Percentiles rank a stretch among this genome's conserved stretches.
phyloP scores from a whole-genome alignment of 192 early-diverging fungal genomes.

The Backusella macrospora region DNA sequence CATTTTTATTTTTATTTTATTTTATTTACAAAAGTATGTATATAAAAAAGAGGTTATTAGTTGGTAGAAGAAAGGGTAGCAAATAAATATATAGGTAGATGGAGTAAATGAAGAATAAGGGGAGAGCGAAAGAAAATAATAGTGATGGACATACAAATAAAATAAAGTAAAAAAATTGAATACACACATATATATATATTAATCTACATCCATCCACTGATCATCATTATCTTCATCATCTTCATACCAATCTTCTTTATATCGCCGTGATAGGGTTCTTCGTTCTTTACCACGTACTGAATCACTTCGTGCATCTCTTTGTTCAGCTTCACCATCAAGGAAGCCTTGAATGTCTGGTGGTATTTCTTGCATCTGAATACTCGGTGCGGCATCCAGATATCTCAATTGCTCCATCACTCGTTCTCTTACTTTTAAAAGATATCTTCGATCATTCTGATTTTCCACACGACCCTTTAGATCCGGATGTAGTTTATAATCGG shows the following conservation, averaged over 20 bases:
- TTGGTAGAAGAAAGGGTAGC: not conserved
- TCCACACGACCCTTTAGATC: slow-evolving; percentile 79
- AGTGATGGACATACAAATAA: not conserved
- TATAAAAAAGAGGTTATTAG: not conserved
- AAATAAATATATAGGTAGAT: not conserved
- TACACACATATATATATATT: not conserved
- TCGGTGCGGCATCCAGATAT: slow-evolving; percentile 85
- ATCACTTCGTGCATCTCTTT: slow-evolving; percentile 48
- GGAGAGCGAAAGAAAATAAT: not conserved
- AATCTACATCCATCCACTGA: slow-evolving; percentile 21
- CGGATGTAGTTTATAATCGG: slow-evolving; percentile 90
- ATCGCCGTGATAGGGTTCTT: slow-evolving; percentile 13
- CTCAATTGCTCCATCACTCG: slow-evolving; percentile 87
- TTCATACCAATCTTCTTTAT: slow-evolving; percentile 43
- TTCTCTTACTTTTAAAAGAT: slow-evolving; percentile 71
- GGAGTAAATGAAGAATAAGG: not conserved
- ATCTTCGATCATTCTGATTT: slow-evolving; percentile 87
- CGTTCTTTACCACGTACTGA: slow-evolving; percentile 33
- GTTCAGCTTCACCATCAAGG: slow-evolving; percentile 59
- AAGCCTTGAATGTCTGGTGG: slow-evolving; percentile 66
- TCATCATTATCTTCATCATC: slow-evolving; percentile 43
- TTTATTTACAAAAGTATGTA: not conserved
- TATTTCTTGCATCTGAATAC: slow-evolving; percentile 93
- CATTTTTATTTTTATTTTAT: not conserved
- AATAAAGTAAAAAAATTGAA: not conserved